Percentiles rank a stretch among this genome's conserved stretches.
Conservation (phyloP, 2,329 filamentous ascomycete genomes). For the Aspergillus luchuensis region DNA sequence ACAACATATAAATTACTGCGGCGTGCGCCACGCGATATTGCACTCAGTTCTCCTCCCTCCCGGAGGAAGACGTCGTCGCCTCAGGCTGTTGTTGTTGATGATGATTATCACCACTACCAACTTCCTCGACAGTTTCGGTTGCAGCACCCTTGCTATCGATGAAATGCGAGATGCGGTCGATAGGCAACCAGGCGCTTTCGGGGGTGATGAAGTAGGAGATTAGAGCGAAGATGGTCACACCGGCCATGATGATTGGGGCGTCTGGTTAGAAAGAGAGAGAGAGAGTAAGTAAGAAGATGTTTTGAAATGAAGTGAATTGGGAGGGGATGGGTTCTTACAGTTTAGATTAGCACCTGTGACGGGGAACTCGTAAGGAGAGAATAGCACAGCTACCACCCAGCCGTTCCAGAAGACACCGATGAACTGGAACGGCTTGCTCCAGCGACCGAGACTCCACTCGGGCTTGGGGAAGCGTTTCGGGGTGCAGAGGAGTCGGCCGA, state of each 20-base stretch:
- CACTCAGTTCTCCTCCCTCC: background rate
- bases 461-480: constrained; percentile 52
- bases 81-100: background rate
- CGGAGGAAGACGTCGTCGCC: background rate
- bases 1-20: background rate
- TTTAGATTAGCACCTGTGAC: constrained; percentile 49
- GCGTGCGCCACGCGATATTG: too few species aligned
- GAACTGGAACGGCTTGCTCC: constrained; percentile 52
- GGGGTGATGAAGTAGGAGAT: constrained; percentile 54
- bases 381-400: constrained; percentile 53
- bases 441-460: constrained; percentile 49
- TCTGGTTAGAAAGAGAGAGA: constrained; percentile 29
- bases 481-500: constrained; percentile 52
- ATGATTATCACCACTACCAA: constrained; percentile 6
- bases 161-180: constrained; percentile 48
- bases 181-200: constrained; percentile 50
- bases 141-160: constrained; percentile 41
- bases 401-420: constrained; percentile 54
- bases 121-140: constrained; percentile 31
- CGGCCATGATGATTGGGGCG: constrained; percentile 55
- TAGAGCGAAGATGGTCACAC: constrained; percentile 52
- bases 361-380: constrained; percentile 51
- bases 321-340: constrained; percentile 33
- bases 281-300: background rate
- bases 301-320: background rate